Evolutionary conservation across 495 filamentous ascomycete species (phyloP).

Genomic region (Daldinia caldariorum): DNA sequence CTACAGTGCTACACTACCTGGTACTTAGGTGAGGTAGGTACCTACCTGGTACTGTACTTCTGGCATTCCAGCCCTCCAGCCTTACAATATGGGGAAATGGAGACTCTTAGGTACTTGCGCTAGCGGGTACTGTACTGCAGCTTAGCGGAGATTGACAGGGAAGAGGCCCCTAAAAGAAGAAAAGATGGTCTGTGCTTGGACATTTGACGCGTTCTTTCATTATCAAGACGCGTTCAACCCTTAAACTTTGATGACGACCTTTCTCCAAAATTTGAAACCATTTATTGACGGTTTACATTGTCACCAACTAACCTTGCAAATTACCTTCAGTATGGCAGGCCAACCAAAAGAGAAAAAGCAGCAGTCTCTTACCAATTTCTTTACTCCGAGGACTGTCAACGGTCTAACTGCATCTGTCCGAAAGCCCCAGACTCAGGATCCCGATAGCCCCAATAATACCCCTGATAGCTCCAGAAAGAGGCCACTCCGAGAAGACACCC

Average conservation of each 20-base stretch:
- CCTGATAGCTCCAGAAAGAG: conserved; percentile 53
- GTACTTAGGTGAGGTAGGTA: too few species aligned
- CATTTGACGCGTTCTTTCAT: conserved; percentile 39
- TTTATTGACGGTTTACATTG: conserved; percentile 1
- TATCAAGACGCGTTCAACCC: conserved; percentile 29
- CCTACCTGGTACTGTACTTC: too few species aligned
- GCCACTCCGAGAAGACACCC: conserved; percentile 55
- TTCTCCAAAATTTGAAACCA: neutral
- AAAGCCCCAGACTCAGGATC: conserved; percentile 30
- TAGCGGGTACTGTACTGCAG: conserved; percentile 12
- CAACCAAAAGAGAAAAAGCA: conserved; percentile 69
- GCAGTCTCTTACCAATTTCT: conserved; percentile 87
- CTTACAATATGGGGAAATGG: neutral
- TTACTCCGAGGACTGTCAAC: conserved; percentile 69
- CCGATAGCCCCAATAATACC: conserved; percentile 13
- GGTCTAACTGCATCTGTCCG: conserved; percentile 24
- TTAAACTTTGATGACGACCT: conserved; percentile 15
- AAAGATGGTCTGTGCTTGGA: conserved; percentile 30
- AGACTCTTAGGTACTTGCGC: neutral
- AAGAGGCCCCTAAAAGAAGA: neutral
- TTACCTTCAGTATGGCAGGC: conserved; percentile 49
- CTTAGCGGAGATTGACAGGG: conserved; percentile 2
- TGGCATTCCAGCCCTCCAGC: too few species aligned
- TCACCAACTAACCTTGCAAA: neutral
- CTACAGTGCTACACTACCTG: too few species aligned